These are phyloP conservation scores for Papiliotrema fonsecae DNA, from an alignment of 1,284 basidiomycete genomes.

Conservation along the genomic window DNA sequence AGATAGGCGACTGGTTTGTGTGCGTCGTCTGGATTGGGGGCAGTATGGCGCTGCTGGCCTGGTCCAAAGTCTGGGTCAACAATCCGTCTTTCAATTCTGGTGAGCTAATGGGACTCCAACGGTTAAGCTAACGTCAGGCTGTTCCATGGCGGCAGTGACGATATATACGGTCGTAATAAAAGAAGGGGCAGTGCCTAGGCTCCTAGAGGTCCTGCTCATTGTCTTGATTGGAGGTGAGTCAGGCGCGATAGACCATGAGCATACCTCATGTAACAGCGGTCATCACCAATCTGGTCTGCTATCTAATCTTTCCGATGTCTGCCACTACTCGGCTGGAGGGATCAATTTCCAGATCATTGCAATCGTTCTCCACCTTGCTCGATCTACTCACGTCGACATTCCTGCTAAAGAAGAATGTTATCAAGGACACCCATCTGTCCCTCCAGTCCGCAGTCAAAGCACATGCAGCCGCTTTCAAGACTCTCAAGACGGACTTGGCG, in stretches of 20 bases:
- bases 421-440: conserved; percentile 49
- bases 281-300: conserved; percentile 80
- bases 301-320: conserved; percentile 72
- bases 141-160: conserved; percentile 84
- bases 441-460: conserved; percentile 69
- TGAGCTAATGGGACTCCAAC: conserved; percentile 32
- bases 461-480: conserved; percentile 82
- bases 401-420: conserved; percentile 58
- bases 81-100: conserved; percentile 91
- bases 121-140: conserved; percentile 54
- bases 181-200: conserved; percentile 74
- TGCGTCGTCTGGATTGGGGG: conserved; percentile 75
- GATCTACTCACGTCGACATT: conserved; percentile 75
- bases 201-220: conserved; percentile 70
- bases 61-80: conserved; percentile 70
- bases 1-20: conserved; percentile 50
- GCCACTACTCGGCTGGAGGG: conserved; percentile 74
- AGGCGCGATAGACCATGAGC: not conserved
- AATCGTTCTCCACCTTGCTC: conserved; percentile 79
- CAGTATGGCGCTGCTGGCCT: conserved; percentile 75
- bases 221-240: conserved; percentile 61
- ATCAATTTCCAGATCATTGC: conserved; percentile 76
- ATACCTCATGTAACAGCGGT: conserved; percentile 45
- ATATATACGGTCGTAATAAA: conserved; percentile 83
- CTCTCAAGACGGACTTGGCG: conserved; percentile 70